A percentile compares a stretch with the other conserved stretches of the same genome.
phyloP scores from a whole-genome alignment of 352 stramenopile genomes.

The Phytophthora brassicae region DNA sequence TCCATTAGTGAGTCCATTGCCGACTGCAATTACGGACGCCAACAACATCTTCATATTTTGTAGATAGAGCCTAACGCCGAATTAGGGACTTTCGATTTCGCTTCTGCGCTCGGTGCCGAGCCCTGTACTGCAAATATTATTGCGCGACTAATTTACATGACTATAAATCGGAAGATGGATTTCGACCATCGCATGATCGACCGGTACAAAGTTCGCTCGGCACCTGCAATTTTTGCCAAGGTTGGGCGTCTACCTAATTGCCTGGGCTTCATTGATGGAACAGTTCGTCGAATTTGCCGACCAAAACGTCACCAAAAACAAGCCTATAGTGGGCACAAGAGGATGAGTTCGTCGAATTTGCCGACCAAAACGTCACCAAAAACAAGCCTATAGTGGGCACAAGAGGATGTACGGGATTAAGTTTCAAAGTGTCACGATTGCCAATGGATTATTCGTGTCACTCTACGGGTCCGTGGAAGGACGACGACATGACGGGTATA shows the following conservation, averaged over 20 bases:
- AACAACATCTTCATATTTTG: too few relatives aligned
- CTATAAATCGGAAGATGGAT: constrained; percentile 2
- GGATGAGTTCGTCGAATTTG: background rate
- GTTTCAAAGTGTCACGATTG: constrained; percentile 1
- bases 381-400: constrained; percentile 6
- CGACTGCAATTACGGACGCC: too few relatives aligned
- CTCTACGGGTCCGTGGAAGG: background rate
- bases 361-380: background rate
- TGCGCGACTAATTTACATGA: background rate
- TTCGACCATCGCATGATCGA: constrained; percentile 5
- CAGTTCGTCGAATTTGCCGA: constrained; percentile 1
- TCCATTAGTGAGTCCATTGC: too few relatives aligned
- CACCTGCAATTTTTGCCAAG: constrained; percentile 4
- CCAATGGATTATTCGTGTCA: background rate
- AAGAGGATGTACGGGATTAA: background rate
- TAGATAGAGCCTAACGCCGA: too few relatives aligned
- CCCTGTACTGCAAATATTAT: background rate
- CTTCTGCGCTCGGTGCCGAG: too few relatives aligned
- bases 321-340: constrained; percentile 5
- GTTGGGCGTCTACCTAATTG: background rate
- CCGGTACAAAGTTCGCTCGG: background rate
- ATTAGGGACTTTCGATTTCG: too few relatives aligned
- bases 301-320: background rate
- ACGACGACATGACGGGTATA: background rate
- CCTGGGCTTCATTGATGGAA: constrained; percentile 6